Percentiles rank a stretch among this genome's conserved stretches.
Evolutionary conservation across 2,329 filamentous ascomycete species (phyloP).

Genomic region (Colletotrichum horii): DNA sequence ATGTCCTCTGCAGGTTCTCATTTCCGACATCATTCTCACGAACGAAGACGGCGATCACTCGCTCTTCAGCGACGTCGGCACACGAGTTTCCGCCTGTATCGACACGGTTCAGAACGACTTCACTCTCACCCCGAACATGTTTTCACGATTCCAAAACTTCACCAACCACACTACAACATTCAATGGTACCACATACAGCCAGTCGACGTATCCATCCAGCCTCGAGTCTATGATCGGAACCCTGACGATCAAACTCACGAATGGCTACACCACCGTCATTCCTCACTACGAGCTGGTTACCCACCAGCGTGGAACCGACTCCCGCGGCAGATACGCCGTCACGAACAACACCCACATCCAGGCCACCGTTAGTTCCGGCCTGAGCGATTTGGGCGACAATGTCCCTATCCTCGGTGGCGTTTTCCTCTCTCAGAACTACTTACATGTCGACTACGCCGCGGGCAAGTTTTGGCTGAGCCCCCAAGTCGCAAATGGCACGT

Average conservation of each 20-base stretch:
- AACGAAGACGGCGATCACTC: conserved; percentile 22
- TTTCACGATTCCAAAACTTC: not conserved
- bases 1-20: conserved; percentile 22
- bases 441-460: conserved; percentile 18
- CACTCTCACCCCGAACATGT: conserved; percentile 20
- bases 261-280: conserved; percentile 23
- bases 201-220: not conserved
- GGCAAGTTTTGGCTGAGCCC: conserved; percentile 23
- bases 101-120: conserved; percentile 24
- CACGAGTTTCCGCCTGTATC: conserved; percentile 20
- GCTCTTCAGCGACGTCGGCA: conserved; percentile 12
- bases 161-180: not conserved
- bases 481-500: conserved; percentile 12
- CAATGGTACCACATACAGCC: not conserved
- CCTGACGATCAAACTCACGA: conserved; percentile 20
- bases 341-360: conserved; percentile 13
- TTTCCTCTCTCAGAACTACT: conserved; percentile 23
- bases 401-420: conserved; percentile 21
- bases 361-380: conserved; percentile 8
- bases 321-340: conserved; percentile 17
- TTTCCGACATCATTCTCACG: conserved; percentile 20
- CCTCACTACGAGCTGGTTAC: conserved; percentile 23
- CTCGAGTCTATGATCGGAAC: conserved; percentile 15
- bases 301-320: conserved; percentile 18
- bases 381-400: conserved; percentile 21